Base-by-base conservation (phyloP, 2,329 filamentous ascomycete genomes). In the Aureobasidium vineae region DNA sequence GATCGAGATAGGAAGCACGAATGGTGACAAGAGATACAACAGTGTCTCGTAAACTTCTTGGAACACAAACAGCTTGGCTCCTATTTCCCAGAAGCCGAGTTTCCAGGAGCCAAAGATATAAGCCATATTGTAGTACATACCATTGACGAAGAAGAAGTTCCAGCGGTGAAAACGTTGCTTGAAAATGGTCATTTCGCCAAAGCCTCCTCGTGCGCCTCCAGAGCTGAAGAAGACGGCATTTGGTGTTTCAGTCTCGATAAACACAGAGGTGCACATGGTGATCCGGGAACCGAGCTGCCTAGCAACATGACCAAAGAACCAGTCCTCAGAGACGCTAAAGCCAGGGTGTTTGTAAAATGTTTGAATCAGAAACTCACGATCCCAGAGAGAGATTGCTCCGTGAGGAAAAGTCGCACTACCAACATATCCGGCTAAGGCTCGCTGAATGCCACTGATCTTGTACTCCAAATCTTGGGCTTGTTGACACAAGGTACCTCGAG, bases 181-280 rank as follows among this genome's bases (percentile, higher is more conserved):
- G 72, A 80, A 82, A n/a, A 84, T 78, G 0, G 81, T 83, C 79
- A 81, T 83, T 70, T 84, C 82, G 11, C 82, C 82, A 64, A 82
- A 84, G 0, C 82, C 82, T 49, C 81, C 82, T 23, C 82, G 75
- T 7, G 73, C 74, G 5, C 75, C 77, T 10, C 77, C 75, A 5
- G 74, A 73, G 31, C 75, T 75, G 64, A 79, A 75, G 69, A 82
- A 82, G 1, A 83, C 72, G 0, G 77, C 75, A 11, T 75, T 71
- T 0, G 81, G 82, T 0, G 81, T 82, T 68, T 82, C 79, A 0
- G 82, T 84, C 68, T 83, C 81, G 21, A 84, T 82, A 54, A 83
- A 83, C 10, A 82, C 78, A 1, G 79, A 76, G 1, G 79, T 80
- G 68, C 81, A 83, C 80, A 83, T 82, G 36, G 76, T 74, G 67